Evolutionary conservation across 306 rosid genomes (phyloP).

Genomic region (Gillenia trifoliata): DNA sequence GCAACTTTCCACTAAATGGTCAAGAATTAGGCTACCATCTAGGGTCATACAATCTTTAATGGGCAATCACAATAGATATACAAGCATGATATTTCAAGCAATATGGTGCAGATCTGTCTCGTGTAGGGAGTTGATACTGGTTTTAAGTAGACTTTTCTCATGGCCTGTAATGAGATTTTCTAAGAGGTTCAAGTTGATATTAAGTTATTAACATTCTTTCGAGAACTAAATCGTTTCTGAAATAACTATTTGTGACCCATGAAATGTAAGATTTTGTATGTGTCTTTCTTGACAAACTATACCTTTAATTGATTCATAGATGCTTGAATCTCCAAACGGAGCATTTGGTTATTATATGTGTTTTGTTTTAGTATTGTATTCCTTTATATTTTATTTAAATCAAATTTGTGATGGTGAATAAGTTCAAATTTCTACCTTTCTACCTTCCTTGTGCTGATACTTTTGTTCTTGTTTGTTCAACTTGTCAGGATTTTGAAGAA

Average conservation of each 20-base stretch:
- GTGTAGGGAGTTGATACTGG: background rate
- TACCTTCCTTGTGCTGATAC: background rate
- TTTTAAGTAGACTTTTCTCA: background rate
- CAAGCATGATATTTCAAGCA: background rate
- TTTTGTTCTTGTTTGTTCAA: slow-evolving; percentile 14
- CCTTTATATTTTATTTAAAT: background rate
- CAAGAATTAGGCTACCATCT: background rate
- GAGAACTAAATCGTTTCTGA: background rate
- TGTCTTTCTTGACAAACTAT: background rate
- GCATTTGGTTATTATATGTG: background rate
- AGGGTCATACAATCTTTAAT: background rate
- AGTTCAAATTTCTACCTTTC: background rate
- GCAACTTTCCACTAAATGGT: background rate
- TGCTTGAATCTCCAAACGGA: background rate
- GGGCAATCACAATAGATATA: background rate
- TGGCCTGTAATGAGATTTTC: background rate
- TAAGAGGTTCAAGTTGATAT: background rate
- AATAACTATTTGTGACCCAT: background rate
- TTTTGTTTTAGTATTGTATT: background rate
- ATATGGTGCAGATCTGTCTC: too few species aligned
- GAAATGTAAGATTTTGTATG: background rate
- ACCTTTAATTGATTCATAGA: background rate
- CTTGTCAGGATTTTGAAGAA: slow-evolving; percentile 51
- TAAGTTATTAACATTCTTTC: background rate
- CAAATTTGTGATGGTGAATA: background rate